Evolutionary conservation across 305 asterid species (phyloP), one percentile per base, ranked within the genome.

Genomic region (Stenogyne calaminthoides): DNA sequence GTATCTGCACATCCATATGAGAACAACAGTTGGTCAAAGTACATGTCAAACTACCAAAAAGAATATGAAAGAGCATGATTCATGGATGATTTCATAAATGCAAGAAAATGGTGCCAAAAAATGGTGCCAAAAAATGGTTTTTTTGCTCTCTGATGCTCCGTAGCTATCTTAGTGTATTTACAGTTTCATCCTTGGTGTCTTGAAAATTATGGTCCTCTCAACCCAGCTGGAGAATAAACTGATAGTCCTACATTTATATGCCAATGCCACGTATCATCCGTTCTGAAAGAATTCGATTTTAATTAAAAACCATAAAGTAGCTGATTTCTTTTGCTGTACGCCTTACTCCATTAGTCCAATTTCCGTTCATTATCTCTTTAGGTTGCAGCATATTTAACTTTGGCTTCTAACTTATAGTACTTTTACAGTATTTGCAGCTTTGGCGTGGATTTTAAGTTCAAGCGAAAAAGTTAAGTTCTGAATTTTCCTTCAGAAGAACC

Each of bases 1-100:
- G 89, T 80, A 86, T 94, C 99, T 94, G 92, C 81, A 67, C 9
- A 74, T 60, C 55, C 61, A 39, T 40, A 74, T 57, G 61, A 18
- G 70, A 78, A 64, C 73, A 78, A 16, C 44, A 75, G 80, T 32
- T 62, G 7, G 64, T 71, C 65, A 81, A 64, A 59, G 18, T 59
- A 22, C 25, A 42, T 42, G 34, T n/a, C 64, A 40, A 72, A 55
- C 64, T 25, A 66, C 36, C 46, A 4, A 62, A 60, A 46, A 37
- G 67, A 54, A 74, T 62, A 74, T 36, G 46, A 70, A 62, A 54
- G n/a, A 75, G 68, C 71, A 42, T 15, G 18, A 70, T 60, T n/a
- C 37, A 63, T 9, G 68, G 55, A 49, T 64, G 64, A 63, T 46
- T 32, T 62, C 74, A 63, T 47, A 36, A 67, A 42, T 29, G 57